Evolutionary conservation across 257 asterid genomes (phyloP).

Genomic region (Penstemon barbatus): DNA sequence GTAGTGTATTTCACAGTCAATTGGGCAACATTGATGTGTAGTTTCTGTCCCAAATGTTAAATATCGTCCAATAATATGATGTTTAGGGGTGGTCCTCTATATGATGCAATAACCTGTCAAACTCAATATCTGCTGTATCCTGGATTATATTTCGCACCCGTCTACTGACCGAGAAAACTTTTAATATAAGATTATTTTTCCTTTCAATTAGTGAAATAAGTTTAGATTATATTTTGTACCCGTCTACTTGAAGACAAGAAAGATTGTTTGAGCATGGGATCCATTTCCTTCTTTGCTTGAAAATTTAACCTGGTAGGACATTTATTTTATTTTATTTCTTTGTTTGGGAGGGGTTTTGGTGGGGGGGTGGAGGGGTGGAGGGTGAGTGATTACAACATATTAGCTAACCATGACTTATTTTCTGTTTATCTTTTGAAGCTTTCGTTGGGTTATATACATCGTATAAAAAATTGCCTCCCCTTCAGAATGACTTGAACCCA

Average conservation of each 20-base stretch:
- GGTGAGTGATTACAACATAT: too few species aligned
- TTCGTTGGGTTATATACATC: too few species aligned
- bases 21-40: neutral
- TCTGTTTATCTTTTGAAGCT: too few species aligned
- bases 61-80: neutral
- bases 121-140: neutral
- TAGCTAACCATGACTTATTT: too few species aligned
- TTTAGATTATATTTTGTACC: neutral
- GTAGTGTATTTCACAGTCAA: neutral
- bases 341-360: too few species aligned
- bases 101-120: neutral
- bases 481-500: too few species aligned
- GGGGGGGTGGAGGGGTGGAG: too few species aligned
- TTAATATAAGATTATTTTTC: neutral
- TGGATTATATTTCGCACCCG: neutral
- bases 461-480: too few species aligned
- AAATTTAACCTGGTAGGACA: too few species aligned
- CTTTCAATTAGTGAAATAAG: neutral
- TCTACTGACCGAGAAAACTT: neutral
- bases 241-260: neutral
- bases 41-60: neutral
- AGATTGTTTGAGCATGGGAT: too few species aligned
- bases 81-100: constrained; percentile 10
- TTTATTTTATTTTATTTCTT: too few species aligned
- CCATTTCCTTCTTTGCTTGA: too few species aligned